phyloP scores from a whole-genome alignment of 2,329 filamentous ascomycete genomes.

The Ilyonectria destructans region DNA sequence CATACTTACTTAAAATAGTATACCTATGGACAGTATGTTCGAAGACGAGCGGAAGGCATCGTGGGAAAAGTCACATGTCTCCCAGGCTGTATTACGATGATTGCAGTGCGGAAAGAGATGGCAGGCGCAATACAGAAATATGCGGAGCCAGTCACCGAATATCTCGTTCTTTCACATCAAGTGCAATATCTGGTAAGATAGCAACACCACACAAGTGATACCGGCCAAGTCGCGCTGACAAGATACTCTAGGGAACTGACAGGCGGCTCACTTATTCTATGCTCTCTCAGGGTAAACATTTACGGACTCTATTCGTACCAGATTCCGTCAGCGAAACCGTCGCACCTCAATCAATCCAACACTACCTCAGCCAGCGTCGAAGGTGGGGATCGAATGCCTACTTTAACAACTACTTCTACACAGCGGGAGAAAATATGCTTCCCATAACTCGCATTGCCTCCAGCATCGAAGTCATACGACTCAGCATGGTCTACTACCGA shows the following conservation, averaged over 20 bases:
- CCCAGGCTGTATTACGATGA: slow-evolving; percentile 45
- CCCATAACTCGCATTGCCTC: slow-evolving; percentile 54
- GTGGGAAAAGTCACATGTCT: slow-evolving; percentile 42
- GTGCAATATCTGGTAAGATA: slow-evolving; percentile 43
- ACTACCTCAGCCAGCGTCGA: slow-evolving; percentile 54
- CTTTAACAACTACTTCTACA: slow-evolving; percentile 57
- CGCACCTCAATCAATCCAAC: slow-evolving; percentile 53
- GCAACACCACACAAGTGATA: too few relatives aligned
- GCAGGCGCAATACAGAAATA: slow-evolving; percentile 43
- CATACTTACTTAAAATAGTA: slow-evolving; percentile 21
- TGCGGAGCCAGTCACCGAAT: slow-evolving; percentile 38
- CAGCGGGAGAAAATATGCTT: slow-evolving; percentile 56
- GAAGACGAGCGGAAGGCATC: slow-evolving; percentile 38
- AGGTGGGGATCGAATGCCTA: slow-evolving; percentile 56
- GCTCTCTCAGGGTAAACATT: slow-evolving; percentile 41
- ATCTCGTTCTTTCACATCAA: slow-evolving; percentile 42
- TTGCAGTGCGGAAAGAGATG: slow-evolving; percentile 43
- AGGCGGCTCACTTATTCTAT: slow-evolving; percentile 44
- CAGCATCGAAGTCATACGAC: slow-evolving; percentile 50
- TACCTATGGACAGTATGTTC: slow-evolving; percentile 42
- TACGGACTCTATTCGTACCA: slow-evolving; percentile 52
- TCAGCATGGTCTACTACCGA: slow-evolving; percentile 55
- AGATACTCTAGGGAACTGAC: slow-evolving; percentile 35
- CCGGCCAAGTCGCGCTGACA: slow-evolving; percentile 2
- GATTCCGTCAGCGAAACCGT: slow-evolving; percentile 54